A percentile compares a stretch with the other conserved stretches of the same genome.
phyloP scores from a whole-genome alignment of 1,139 yeast species.

The Zygosaccharomyces sapae region DNA sequence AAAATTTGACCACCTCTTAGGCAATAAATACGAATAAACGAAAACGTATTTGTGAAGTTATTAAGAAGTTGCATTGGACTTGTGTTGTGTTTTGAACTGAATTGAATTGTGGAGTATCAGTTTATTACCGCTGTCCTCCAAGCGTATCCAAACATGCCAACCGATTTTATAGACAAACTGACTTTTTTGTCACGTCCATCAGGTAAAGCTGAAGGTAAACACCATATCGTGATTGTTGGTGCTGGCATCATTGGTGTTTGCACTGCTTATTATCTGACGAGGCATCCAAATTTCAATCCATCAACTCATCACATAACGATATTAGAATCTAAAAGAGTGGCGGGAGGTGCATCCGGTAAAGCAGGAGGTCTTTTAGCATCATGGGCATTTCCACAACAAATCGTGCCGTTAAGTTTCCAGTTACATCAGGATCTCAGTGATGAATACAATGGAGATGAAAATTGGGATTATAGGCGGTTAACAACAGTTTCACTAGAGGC shows the following conservation, averaged over 20 bases:
- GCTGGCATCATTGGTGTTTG: conserved; percentile 97
- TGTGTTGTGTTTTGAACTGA: not conserved
- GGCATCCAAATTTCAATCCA: conserved; percentile 75
- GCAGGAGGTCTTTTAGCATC: conserved; percentile 93
- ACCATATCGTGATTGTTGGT: conserved; percentile 73
- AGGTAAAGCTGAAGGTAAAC: conserved; percentile 55
- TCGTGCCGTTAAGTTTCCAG: conserved; percentile 82
- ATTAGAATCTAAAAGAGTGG: conserved; percentile 87
- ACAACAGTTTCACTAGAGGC: conserved; percentile 88
- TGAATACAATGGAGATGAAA: conserved; percentile 69
- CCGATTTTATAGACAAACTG: conserved; percentile 25
- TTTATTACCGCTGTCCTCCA: too few species aligned
- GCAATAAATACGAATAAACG: not conserved
- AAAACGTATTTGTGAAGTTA: not conserved
- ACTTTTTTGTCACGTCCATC: conserved; percentile 48
- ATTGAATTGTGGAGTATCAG: too few species aligned
- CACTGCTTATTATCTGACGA: conserved; percentile 82
- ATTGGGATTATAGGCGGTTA: conserved; percentile 91
- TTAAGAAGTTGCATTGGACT: not conserved
- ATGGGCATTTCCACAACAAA: conserved; percentile 96
- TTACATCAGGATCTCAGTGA: conserved; percentile 81
- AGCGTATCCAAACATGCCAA: conserved; percentile 9
- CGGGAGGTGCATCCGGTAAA: conserved; percentile 96
- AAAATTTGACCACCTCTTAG: conserved; percentile 2
- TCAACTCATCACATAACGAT: conserved; percentile 74